These are phyloP conservation scores for Fomitiporia mediterranea DNA, from an alignment of 1,284 basidiomycete species.

Conservation along the genomic window DNA sequence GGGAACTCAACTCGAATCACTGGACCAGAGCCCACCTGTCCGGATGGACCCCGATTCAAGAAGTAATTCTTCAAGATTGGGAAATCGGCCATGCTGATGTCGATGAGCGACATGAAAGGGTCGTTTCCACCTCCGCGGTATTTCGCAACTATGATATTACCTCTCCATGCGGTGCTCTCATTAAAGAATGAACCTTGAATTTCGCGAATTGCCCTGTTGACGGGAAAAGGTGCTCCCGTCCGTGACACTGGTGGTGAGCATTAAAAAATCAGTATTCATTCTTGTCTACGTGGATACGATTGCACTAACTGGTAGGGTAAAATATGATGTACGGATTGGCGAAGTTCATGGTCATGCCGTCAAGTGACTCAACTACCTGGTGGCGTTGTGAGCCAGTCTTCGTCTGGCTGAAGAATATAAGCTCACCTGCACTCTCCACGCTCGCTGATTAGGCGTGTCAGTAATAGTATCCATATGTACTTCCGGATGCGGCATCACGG, in stretches of 20 bases:
- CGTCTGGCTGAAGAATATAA: not conserved
- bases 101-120: conserved; percentile 62
- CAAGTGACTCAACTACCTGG: conserved; percentile 67
- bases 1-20: conserved; percentile 23
- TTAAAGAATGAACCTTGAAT: conserved; percentile 59
- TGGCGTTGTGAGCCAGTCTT: conserved; percentile 1
- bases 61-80: conserved; percentile 75
- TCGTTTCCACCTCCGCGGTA: conserved; percentile 49
- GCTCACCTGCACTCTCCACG: conserved; percentile 68
- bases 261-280: not conserved
- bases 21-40: conserved; percentile 31
- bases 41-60: conserved; percentile 53
- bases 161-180: conserved; percentile 66
- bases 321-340: conserved; percentile 73
- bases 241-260: conserved; percentile 41
- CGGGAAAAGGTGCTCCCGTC: conserved; percentile 72
- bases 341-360: conserved; percentile 74
- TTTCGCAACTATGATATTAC: conserved; percentile 72
- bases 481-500: conserved; percentile 68
- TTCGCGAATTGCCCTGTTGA: conserved; percentile 68
- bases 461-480: conserved; percentile 81
- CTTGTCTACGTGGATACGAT: not conserved
- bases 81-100: conserved; percentile 76
- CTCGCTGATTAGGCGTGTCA: conserved; percentile 57
- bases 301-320: conserved; percentile 45